phyloP scores from a whole-genome alignment of 2,329 filamentous ascomycete genomes.

The Penicillium capsulatum region DNA sequence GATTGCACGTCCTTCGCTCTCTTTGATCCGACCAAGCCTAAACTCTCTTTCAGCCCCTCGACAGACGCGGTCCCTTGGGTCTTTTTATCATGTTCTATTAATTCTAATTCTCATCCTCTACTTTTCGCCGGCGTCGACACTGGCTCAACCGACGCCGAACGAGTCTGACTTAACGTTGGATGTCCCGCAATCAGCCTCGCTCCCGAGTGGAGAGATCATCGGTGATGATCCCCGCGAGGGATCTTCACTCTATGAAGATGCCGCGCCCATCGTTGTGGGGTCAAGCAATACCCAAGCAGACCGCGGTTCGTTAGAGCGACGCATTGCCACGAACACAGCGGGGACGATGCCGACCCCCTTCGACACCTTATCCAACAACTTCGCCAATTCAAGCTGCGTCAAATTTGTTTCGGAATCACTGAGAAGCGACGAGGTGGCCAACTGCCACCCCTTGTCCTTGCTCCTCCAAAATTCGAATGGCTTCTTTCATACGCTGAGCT shows the following conservation, averaged over 20 bases:
- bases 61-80: neutral
- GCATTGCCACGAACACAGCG: constrained; percentile 9
- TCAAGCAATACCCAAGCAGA: no score
- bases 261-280: no score
- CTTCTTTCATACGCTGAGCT: constrained; percentile 76
- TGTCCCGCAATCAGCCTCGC: constrained; percentile 13
- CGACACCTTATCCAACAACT: constrained; percentile 62
- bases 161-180: constrained; percentile 1
- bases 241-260: no score
- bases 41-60: neutral
- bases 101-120: constrained; percentile 23
- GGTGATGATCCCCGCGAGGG: neutral
- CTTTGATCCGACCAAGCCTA: neutral
- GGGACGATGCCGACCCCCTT: constrained; percentile 59
- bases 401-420: constrained; percentile 65
- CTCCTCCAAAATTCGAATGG: constrained; percentile 77
- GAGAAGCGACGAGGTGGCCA: constrained; percentile 60
- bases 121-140: constrained; percentile 11
- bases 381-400: constrained; percentile 49
- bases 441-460: constrained; percentile 79
- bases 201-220: constrained; percentile 16
- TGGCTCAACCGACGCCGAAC: constrained; percentile 9
- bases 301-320: constrained; percentile 1
- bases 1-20: constrained; percentile 5
- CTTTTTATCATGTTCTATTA: constrained; percentile 16